These are phyloP conservation scores for Cladophialophora exuberans DNA, from an alignment of 2,329 filamentous ascomycete genomes.

Conservation along the genomic window DNA sequence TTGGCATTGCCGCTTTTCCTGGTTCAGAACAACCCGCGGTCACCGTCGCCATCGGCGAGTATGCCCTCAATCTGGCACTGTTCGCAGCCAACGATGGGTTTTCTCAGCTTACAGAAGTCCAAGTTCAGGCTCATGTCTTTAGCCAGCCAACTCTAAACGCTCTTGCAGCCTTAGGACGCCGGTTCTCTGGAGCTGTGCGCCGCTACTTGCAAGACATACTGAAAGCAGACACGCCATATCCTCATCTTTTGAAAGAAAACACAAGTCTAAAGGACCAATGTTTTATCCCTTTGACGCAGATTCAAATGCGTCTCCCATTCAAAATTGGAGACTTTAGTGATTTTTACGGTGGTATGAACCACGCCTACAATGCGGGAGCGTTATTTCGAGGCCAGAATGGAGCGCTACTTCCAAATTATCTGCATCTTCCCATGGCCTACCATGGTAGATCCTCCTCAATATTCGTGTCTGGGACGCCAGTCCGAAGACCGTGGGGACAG, in stretches of 20 bases:
- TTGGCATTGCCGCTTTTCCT: neutral
- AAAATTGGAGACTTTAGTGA: slow-evolving; percentile 61
- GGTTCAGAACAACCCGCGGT: neutral
- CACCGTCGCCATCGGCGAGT: neutral
- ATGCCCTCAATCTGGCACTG: neutral
- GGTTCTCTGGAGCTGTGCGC: slow-evolving; percentile 45
- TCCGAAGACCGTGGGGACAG: slow-evolving; percentile 8
- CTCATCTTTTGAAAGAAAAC: slow-evolving; percentile 13
- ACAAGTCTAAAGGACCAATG: neutral
- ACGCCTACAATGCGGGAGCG: slow-evolving; percentile 14
- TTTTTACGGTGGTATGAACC: slow-evolving; percentile 45
- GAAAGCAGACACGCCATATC: neutral
- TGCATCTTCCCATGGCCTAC: slow-evolving; percentile 23
- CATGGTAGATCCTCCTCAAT: slow-evolving; percentile 54
- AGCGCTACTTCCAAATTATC: slow-evolving; percentile 38
- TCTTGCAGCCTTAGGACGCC: slow-evolving; percentile 52
- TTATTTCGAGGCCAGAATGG: slow-evolving; percentile 34
- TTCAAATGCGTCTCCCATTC: slow-evolving; percentile 60
- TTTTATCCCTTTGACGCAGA: slow-evolving; percentile 39
- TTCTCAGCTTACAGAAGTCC: slow-evolving; percentile 4
- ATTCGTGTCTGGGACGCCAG: slow-evolving; percentile 4
- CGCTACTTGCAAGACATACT: slow-evolving; percentile 39
- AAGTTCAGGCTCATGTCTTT: neutral
- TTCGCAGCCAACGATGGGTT: neutral
- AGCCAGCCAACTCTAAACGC: slow-evolving; percentile 49